Base-by-base conservation (phyloP, 2,329 filamentous ascomycete species). In the Cadophora sp. region DNA sequence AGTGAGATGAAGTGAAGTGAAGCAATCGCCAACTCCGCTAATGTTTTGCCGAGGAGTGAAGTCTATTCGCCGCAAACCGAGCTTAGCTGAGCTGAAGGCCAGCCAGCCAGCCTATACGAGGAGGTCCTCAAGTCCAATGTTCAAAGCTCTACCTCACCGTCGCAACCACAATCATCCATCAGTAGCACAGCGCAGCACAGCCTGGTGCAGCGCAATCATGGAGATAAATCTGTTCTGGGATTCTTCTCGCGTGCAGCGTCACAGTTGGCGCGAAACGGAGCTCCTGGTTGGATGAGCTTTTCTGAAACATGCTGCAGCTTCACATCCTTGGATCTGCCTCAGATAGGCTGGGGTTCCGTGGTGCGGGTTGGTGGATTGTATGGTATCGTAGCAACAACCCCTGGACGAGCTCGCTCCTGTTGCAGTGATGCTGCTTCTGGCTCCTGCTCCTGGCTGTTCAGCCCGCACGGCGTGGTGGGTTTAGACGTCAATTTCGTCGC, bases 301-400 rank as follows among this genome's bases (percentile, higher is more conserved):
- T 27, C 41, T 60, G 39, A 45, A 48, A 60, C 58, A 30, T 33
- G 33, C 22, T 43, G 39, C 39, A 48, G 58, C 58, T 45, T 48
- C 58, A 60, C 22, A 60, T n/a, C 43, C 58, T 45, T 33, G 39
- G 11, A 16, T 33, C 41, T 30, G 39, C 58, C 41, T 47, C 39
- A 60, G 58, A 60, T 58, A 58, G 22, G 33, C 55, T 58, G 55
- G 53, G 55, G 14, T 24, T 43, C 33, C 33, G 16, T 56, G 55
- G n/a, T 41, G n/a, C 27, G 27, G 27, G 27, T 30, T 30, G 27
- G 27, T 30, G 27, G 27, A 30, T 30, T 30, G 27, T 30, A 30
- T 30, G 27, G 27, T 30, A 30, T 39, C 27, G 33, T 22, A 20
- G n/a, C 45, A 5, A 22, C 55, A 27, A 41, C 55, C 55, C 55